These are phyloP conservation scores for Metschnikowia baotianmanensis DNA, from an alignment of 805 yeast genomes.

Conservation along the genomic window DNA sequence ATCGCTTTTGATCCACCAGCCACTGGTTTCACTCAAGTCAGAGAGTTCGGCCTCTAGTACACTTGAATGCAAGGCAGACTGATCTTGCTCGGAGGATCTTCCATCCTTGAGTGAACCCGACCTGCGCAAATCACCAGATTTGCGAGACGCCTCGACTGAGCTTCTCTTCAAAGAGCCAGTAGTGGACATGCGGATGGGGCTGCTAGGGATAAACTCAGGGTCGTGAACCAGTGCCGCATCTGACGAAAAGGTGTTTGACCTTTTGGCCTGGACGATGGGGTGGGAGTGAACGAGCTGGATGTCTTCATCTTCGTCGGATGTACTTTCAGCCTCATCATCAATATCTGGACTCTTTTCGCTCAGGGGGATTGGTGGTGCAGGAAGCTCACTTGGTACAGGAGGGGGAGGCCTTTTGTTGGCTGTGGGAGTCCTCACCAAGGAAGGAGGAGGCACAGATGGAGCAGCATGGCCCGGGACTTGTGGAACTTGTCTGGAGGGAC, in stretches of 20 bases:
- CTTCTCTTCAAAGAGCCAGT: conserved; percentile 11
- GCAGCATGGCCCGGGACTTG: conserved; percentile 1
- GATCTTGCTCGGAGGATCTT: conserved; percentile 22
- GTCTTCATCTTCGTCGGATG: conserved; percentile 11
- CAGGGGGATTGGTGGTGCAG: not conserved
- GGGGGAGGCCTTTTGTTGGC: conserved; percentile 9
- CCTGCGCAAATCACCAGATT: conserved; percentile 9
- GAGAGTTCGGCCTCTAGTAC: conserved; percentile 32
- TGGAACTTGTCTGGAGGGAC: not conserved
- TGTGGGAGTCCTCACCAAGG: conserved; percentile 8
- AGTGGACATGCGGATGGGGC: conserved; percentile 15
- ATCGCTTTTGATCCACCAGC: conserved; percentile 69
- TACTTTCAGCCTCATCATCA: conserved; percentile 11
- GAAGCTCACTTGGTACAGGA: conserved; percentile 9
- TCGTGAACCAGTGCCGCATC: conserved; percentile 16
- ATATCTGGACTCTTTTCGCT: not conserved
- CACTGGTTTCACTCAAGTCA: conserved; percentile 25
- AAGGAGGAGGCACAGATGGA: conserved; percentile 9
- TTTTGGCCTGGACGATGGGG: conserved; percentile 1
- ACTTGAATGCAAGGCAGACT: conserved; percentile 27
- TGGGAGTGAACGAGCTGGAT: conserved; percentile 7
- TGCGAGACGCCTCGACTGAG: conserved; percentile 9
- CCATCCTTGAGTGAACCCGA: conserved; percentile 6
- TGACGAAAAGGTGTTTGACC: conserved; percentile 25
- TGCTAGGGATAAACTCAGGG: conserved; percentile 11